Base-by-base conservation (phyloP, 2,329 filamentous ascomycete genomes). In the Blastomyces percursus region DNA sequence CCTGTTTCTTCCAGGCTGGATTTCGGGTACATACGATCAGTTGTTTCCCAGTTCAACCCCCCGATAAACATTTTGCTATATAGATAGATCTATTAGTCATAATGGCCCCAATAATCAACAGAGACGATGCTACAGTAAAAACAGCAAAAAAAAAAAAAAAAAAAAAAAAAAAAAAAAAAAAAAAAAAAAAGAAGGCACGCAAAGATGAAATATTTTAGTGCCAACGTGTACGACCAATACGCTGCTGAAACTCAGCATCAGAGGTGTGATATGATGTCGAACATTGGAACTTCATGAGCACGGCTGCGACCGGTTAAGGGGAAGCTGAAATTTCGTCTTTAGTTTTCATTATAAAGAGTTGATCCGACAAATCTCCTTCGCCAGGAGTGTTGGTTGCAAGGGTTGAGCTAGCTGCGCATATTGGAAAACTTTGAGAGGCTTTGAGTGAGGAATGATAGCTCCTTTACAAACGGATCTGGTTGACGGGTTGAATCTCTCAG, bases 31-130 rank as follows among this genome's bases (percentile, higher is more conserved):
- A 83, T 86, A 97, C 93, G 87, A 79, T 97, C 93, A 62, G 94
- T 97, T 19, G 94, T 99, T 77, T 99, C 94, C 94, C 94, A 99
- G 74, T 99, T 99, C 62, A 99, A 80, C 50, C 94, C 94, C 71
- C 94, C 94, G 77, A 99, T 99, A 71, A 99, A 99, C 94, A 99
- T 99, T 81, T 99, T 99, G 72, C 94, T 99, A 78, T 71, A 65
- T 70, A 64, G 67, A 70, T 69, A 64, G 50, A 65, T 66, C 63
- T 66, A 72, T 76, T 69, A 77, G 75, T 69, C 67, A 71, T 48
- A 21, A 46, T 19, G 35, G 42, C 24, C 55, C 32, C 11, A 42
- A 61, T 48, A 40, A 27, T 58, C 35, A 54, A 40, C 44, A 30
- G 46, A 50, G 35, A 35, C 46, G 21, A 27, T 42, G 19, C 51